Base-by-base conservation (phyloP, 1,284 basidiomycete species). In the Papiliotrema flavescens region DNA sequence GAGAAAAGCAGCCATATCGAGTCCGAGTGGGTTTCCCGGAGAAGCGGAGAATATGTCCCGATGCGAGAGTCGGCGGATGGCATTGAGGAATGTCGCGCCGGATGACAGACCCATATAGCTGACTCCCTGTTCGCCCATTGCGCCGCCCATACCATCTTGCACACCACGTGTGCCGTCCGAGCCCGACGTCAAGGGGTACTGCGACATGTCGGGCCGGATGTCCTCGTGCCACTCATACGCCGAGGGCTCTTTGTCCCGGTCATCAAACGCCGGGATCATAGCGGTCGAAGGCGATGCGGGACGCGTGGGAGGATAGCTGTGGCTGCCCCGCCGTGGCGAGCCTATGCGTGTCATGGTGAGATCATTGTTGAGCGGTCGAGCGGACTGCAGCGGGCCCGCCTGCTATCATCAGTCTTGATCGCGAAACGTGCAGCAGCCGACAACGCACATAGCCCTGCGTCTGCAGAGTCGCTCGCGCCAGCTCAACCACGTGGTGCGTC, bases 21-120 rank as follows among this genome's bases (percentile, higher is more conserved):
- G 32, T 14, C 41, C 40, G 20, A 23, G 47, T 24, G 23, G 43
- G 8, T 40, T 40, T 15, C 28, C 24, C 23, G 45, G 50, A 17
- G 49, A 22, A 3, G 45, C 34, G 3, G 17, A 26, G 37, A 49
- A 34, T 22, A 42, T 51, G 7, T 34, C 32, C 34, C 58, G 40
- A n/a, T 51, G 34, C 7, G 53, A 51, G 23, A 64, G 41, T 17
- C 59, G 23, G 22, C 47, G 20, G 14, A 64, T 64, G 13, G 56
- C 62, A 39, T 59, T 59, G 37, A 64, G 43, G 39, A 61, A 62
- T 5, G 56, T 60, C 41, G 60, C 53, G 14, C 55, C 55, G 47
- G 55, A 57, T 11, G 62, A 64, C 19, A 64, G 41, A 17, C 62
- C 62, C 42, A 64, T 24, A 44, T 60, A 64, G 46, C 54, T 55